Conservation (phyloP, 2,329 filamentous ascomycete genomes). For the Pseudogymnoascus destructans region DNA sequence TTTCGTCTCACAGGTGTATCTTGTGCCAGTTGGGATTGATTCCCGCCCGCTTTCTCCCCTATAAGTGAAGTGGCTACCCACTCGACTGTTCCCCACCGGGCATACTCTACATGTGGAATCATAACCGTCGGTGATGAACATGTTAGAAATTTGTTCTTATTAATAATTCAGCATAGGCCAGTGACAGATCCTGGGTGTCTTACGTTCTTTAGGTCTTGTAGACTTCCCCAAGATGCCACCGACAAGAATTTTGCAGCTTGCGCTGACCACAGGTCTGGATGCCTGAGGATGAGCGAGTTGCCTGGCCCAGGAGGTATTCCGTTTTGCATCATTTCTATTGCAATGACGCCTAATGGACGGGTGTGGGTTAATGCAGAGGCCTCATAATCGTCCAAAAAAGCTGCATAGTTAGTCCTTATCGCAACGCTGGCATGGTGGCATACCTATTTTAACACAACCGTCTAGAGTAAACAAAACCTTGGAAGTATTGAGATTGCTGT, state of each 20-base stretch:
- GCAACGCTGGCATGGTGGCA: not conserved
- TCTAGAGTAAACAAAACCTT: conserved; percentile 9
- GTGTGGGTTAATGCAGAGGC: not conserved
- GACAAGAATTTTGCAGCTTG: conserved; percentile 11
- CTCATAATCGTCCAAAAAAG: conserved; percentile 10
- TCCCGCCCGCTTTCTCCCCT: not conserved
- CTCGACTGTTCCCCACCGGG: conserved; percentile 9
- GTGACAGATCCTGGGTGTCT: not conserved
- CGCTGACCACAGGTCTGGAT: conserved; percentile 9
- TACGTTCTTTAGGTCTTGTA: conserved; percentile 13
- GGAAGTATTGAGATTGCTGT: conserved; percentile 5
- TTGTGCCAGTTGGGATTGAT: not conserved
- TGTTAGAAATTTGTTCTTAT: conserved; percentile 12
- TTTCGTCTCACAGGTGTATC: not conserved
- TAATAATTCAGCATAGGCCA: not conserved
- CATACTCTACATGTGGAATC: conserved; percentile 10
- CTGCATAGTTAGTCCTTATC: too few relatives aligned
- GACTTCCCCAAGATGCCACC: conserved; percentile 10
- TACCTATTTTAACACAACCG: conserved; percentile 12
- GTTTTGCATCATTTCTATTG: conserved; percentile 11
- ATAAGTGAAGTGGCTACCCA: too few relatives aligned
- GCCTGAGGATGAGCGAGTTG: not conserved
- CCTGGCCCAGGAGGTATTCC: not conserved
- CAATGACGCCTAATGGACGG: conserved; percentile 8
- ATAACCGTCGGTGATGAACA: conserved; percentile 10